Evolutionary conservation across 805 yeast genomes (phyloP).

Genomic region (Metschnikowia rubicola): DNA sequence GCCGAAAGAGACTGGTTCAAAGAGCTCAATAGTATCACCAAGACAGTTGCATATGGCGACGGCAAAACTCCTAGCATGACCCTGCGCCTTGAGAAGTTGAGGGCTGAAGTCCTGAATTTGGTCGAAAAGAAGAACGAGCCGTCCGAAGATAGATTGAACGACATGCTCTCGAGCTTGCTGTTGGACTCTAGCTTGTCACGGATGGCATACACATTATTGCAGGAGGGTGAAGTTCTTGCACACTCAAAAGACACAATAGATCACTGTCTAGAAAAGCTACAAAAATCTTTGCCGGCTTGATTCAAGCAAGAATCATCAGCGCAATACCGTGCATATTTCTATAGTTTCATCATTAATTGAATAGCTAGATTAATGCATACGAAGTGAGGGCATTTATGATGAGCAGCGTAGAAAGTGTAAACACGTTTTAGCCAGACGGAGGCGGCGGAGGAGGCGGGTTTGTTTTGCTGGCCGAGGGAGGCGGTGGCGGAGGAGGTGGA

Average conservation of each 20-base stretch:
- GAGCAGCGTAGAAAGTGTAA: too few species aligned
- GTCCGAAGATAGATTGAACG: constrained; percentile 2
- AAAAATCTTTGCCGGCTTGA: neutral
- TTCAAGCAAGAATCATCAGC: too few species aligned
- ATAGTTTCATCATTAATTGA: too few species aligned
- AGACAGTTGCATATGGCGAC: constrained; percentile 7
- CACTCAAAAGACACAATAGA: constrained; percentile 16
- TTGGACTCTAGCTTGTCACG: constrained; percentile 7
- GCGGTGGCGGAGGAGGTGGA: constrained; percentile 21
- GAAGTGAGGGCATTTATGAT: too few species aligned
- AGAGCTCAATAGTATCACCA: constrained; percentile 30
- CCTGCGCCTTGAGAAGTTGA: constrained; percentile 10
- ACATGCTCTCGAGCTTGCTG: constrained; percentile 9
- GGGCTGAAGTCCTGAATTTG: constrained; percentile 5
- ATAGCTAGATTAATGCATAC: too few species aligned
- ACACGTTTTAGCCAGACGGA: neutral
- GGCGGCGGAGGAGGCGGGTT: constrained; percentile 10
- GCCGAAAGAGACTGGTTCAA: constrained; percentile 37
- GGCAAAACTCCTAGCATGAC: constrained; percentile 7
- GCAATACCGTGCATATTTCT: too few species aligned
- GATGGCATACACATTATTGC: constrained; percentile 18
- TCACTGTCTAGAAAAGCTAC: constrained; percentile 4
- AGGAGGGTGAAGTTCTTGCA: constrained; percentile 20
- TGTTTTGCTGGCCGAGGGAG: constrained; percentile 9
- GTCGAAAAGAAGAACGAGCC: neutral